Conservation (phyloP, 2,329 filamentous ascomycete genomes). For the Botrytis aclada region DNA sequence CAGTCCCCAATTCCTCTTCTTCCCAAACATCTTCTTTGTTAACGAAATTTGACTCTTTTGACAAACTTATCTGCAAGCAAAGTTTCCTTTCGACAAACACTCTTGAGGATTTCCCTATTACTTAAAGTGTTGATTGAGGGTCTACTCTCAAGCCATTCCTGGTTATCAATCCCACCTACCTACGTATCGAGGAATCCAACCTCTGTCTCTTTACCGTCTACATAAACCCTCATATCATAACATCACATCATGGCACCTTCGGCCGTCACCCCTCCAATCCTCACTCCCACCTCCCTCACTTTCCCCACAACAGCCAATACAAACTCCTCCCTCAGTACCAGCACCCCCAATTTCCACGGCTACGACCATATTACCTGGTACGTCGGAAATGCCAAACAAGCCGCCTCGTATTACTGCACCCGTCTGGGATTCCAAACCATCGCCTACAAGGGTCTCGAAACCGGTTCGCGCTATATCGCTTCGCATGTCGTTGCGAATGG, state of each 20-base stretch:
- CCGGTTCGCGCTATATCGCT: slow-evolving; percentile 74
- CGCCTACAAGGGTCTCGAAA: slow-evolving; percentile 86
- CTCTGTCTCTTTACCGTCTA: background rate
- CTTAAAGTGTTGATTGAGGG: background rate
- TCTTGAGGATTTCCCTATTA: background rate
- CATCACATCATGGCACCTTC: slow-evolving; percentile 31
- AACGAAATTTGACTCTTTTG: background rate
- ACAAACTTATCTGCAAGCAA: background rate
- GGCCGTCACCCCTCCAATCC: slow-evolving; percentile 16
- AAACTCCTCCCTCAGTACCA: slow-evolving; percentile 1
- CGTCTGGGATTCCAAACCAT: slow-evolving; percentile 82
- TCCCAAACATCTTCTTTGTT: background rate
- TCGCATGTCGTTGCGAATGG: slow-evolving; percentile 82
- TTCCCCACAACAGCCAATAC: slow-evolving; percentile 34
- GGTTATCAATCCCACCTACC: slow-evolving; percentile 11
- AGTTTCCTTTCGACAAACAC: background rate
- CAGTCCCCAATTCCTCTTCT: background rate
- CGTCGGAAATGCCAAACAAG: slow-evolving; percentile 95
- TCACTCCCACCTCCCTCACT: slow-evolving; percentile 36
- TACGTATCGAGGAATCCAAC: background rate
- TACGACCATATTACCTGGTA: slow-evolving; percentile 96
- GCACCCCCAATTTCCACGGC: slow-evolving; percentile 63
- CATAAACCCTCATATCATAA: background rate
- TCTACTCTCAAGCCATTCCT: background rate
- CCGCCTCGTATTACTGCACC: slow-evolving; percentile 80